Conservation (phyloP, 371 early-diverging fungal species). For the Umbelopsis sp. region DNA sequence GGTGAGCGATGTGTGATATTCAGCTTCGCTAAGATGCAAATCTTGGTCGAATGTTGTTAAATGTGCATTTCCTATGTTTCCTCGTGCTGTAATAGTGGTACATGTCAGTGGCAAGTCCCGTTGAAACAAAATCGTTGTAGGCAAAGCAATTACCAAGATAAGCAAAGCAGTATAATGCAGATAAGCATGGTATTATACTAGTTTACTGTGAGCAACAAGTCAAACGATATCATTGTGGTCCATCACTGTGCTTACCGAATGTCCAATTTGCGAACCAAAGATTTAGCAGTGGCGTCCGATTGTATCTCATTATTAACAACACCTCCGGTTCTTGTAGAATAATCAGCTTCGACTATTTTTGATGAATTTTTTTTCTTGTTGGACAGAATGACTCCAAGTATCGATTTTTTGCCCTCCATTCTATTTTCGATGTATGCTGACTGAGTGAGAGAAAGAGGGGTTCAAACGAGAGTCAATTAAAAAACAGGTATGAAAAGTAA, state of each 20-base stretch:
- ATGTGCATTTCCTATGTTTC: conserved; percentile 5
- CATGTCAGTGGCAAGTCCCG: neutral
- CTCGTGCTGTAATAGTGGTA: neutral
- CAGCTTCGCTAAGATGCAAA: neutral
- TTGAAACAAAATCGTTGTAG: neutral
- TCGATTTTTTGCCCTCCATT: neutral
- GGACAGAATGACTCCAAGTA: neutral
- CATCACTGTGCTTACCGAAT: neutral
- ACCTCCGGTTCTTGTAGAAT: neutral
- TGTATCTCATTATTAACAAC: neutral
- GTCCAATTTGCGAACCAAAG: conserved; percentile 12
- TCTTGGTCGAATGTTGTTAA: neutral
- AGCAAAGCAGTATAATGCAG: conserved; percentile 12
- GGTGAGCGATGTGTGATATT: neutral
- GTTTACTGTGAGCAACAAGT: neutral
- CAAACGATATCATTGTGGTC: neutral
- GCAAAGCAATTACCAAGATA: neutral
- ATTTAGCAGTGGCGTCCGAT: neutral
- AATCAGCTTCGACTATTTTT: neutral
- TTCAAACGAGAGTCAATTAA: neutral
- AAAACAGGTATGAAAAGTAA: neutral
- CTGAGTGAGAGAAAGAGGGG: neutral
- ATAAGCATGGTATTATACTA: neutral
- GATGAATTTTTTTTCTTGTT: neutral
- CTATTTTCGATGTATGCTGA: neutral